These are phyloP conservation scores for Boletus rubroflammeus DNA, from an alignment of 768 basidiomycete species.

Conservation along the genomic window DNA sequence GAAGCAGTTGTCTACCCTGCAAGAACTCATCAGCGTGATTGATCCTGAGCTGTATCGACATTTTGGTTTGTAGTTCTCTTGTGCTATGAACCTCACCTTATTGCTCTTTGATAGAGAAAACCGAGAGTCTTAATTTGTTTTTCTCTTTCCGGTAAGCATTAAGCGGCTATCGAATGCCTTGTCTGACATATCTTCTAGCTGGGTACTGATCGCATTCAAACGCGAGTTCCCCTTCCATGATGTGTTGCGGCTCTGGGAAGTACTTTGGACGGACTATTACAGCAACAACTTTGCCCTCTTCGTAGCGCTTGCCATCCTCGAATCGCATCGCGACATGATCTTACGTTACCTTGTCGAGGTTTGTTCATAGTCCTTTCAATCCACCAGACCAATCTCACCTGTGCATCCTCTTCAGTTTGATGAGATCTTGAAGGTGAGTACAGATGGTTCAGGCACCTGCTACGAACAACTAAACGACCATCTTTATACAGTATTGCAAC, in stretches of 20 bases:
- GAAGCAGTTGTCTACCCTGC: conserved; percentile 83
- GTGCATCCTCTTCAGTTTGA: conserved; percentile 54
- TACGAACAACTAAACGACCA: conserved; percentile 1
- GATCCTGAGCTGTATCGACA: conserved; percentile 95
- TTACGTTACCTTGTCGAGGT: conserved; percentile 94
- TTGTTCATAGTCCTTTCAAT: conserved; percentile 18
- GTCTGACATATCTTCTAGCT: conserved; percentile 41
- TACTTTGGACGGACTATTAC: conserved; percentile 89
- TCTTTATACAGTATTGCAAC: conserved; percentile 70
- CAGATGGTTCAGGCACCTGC: background rate
- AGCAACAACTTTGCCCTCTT: conserved; percentile 88
- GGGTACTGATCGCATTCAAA: conserved; percentile 93
- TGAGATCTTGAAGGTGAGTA: conserved; percentile 29
- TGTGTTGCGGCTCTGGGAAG: conserved; percentile 90
- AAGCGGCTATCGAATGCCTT: background rate
- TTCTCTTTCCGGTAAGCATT: conserved; percentile 91
- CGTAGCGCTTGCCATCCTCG: conserved; percentile 88
- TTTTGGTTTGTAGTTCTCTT: conserved; percentile 48
- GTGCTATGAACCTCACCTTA: background rate
- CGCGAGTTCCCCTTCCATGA: conserved; percentile 94
- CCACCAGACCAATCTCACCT: conserved; percentile 1
- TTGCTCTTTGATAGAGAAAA: conserved; percentile 57
- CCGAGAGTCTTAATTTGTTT: conserved; percentile 89
- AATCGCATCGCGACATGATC: conserved; percentile 94
- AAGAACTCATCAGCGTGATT: conserved; percentile 89